phyloP scores from a whole-genome alignment of 176 grass and related monocot species.

The Oryza nivara region DNA sequence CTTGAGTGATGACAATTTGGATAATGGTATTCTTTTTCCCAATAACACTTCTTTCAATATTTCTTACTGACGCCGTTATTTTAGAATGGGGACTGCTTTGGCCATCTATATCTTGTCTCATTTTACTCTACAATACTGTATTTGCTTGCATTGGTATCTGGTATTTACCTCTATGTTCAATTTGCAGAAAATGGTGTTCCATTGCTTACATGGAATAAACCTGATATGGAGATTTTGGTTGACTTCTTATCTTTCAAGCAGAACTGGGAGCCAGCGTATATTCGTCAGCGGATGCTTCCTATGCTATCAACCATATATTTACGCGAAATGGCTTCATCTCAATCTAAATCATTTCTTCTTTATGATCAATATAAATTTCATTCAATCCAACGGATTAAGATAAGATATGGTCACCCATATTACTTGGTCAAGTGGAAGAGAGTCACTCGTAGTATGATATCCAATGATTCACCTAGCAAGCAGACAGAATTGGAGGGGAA shows the following conservation, averaged over 20 bases:
- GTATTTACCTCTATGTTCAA: neutral
- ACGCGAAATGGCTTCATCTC: slow-evolving; percentile 55
- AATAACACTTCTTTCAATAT: neutral
- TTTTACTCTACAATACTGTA: slow-evolving; percentile 7
- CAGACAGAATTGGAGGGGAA: slow-evolving; percentile 33
- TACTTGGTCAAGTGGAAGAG: slow-evolving; percentile 89
- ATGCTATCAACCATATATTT: slow-evolving; percentile 88
- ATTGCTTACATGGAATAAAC: slow-evolving; percentile 68
- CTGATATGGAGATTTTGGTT: slow-evolving; percentile 75
- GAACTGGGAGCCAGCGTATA: slow-evolving; percentile 84
- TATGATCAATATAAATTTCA: slow-evolving; percentile 80
- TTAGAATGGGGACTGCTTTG: neutral
- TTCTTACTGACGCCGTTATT: neutral
- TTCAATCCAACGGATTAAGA: slow-evolving; percentile 79
- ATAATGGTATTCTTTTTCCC: slow-evolving; percentile 52
- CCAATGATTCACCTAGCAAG: slow-evolving; percentile 26
- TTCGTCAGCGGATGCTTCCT: slow-evolving; percentile 81
- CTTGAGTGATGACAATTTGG: slow-evolving; percentile 65
- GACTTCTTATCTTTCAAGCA: slow-evolving; percentile 77
- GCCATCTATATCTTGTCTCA: neutral
- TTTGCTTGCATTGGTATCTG: neutral
- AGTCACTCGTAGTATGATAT: slow-evolving; percentile 32
- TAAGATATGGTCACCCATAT: slow-evolving; percentile 66
- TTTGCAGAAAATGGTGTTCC: slow-evolving; percentile 64
- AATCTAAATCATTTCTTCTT: slow-evolving; percentile 53